phyloP scores from a whole-genome alignment of 352 stramenopile species.

The Pythium aristosporum region DNA sequence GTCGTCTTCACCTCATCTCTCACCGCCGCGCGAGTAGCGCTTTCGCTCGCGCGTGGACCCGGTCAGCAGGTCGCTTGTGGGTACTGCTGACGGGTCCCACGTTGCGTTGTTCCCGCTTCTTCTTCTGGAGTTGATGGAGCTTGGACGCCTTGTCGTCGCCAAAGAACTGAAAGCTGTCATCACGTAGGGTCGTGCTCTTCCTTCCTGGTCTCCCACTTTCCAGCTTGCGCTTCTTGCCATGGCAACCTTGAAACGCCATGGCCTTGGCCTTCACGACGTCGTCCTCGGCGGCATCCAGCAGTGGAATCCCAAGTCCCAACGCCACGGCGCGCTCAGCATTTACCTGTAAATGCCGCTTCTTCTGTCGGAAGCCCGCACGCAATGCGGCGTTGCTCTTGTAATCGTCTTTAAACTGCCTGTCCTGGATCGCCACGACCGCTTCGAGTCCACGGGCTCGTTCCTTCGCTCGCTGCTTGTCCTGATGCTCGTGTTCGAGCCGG shows the following conservation, averaged over 20 bases:
- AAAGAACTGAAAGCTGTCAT: conserved; percentile 59
- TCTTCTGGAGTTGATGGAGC: conserved; percentile 47
- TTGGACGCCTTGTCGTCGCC: conserved; percentile 51
- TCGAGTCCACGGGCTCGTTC: conserved; percentile 49
- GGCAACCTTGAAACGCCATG: conserved; percentile 55
- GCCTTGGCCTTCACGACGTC: conserved; percentile 60
- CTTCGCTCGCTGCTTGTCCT: conserved; percentile 53
- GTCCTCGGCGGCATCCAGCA: conserved; percentile 54
- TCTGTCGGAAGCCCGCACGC: conserved; percentile 46
- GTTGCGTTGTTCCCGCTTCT: conserved; percentile 15
- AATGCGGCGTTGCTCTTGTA: conserved; percentile 64
- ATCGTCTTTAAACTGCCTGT: conserved; percentile 68
- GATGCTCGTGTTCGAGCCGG: conserved; percentile 72
- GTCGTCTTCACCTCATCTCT: not conserved
- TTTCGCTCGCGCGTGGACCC: conserved; percentile 10
- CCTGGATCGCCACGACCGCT: conserved; percentile 54
- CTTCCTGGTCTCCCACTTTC: not conserved
- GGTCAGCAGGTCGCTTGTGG: conserved; percentile 2
- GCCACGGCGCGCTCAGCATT: conserved; percentile 39
- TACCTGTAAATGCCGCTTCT: conserved; percentile 54
- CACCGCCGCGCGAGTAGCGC: conserved; percentile 13
- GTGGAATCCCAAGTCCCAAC: conserved; percentile 55
- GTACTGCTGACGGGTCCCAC: not conserved
- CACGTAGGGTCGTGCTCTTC: not conserved
- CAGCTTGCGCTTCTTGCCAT: conserved; percentile 29